These are phyloP conservation scores for Nicotiana noctiflora DNA, from an alignment of 257 asterid genomes.

Conservation along the genomic window DNA sequence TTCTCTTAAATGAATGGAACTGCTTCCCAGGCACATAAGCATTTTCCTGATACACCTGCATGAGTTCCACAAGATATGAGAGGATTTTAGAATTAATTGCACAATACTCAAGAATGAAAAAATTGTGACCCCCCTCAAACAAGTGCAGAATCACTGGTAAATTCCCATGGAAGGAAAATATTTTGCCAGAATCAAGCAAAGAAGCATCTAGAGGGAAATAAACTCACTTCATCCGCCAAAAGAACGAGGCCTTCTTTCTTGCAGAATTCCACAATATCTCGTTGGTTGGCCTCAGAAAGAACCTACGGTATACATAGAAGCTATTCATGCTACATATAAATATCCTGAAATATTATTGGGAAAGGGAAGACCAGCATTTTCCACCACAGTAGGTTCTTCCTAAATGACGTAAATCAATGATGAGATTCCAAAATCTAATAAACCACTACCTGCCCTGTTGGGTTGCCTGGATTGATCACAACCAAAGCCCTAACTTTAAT, in stretches of 20 bases:
- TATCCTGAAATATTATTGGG: neutral
- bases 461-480: slow-evolving; percentile 97
- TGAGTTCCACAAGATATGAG: neutral
- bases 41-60: slow-evolving; percentile 93
- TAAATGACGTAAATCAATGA: neutral
- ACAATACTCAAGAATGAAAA: neutral
- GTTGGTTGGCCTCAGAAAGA: slow-evolving; percentile 60
- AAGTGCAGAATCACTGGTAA: neutral
- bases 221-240: slow-evolving; percentile 88
- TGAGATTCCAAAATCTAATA: neutral
- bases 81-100: neutral
- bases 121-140: neutral
- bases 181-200: neutral
- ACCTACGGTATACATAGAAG: slow-evolving; percentile 27
- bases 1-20: slow-evolving; percentile 87
- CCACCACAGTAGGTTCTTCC: neutral
- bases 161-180: neutral
- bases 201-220: slow-evolving; percentile 1
- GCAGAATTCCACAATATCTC: slow-evolving; percentile 86
- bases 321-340: neutral
- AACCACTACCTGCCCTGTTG: slow-evolving; percentile 82
- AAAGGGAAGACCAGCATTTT: neutral
- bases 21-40: slow-evolving; percentile 84
- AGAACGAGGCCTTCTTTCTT: slow-evolving; percentile 93
- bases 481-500: slow-evolving; percentile 72